Conservation (phyloP, 2,329 filamentous ascomycete species). For the Exophiala phaeomuriformis region DNA sequence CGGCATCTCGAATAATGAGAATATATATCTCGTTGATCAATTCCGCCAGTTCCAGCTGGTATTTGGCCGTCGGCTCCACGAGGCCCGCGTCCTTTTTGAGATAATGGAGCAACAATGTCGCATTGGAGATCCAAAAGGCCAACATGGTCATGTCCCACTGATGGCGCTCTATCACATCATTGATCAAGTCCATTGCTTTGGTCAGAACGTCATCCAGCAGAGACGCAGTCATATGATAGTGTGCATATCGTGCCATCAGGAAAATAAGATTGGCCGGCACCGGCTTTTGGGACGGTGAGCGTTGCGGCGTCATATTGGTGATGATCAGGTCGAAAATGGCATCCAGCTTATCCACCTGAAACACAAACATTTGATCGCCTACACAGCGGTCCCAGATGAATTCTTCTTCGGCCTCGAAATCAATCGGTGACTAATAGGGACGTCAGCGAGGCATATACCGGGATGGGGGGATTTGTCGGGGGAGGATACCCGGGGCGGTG, state of each 20-base stretch:
- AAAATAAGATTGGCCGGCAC: slow-evolving; percentile 97
- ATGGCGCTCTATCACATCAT: slow-evolving; percentile 81
- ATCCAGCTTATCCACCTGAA: slow-evolving; percentile 87
- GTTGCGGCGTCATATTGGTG: slow-evolving; percentile 94
- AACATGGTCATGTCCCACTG: slow-evolving; percentile 99
- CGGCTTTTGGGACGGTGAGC: slow-evolving; percentile 93
- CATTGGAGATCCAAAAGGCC: slow-evolving; percentile 98
- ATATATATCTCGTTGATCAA: slow-evolving; percentile 98
- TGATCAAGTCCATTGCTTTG: slow-evolving; percentile 91
- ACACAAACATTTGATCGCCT: slow-evolving; percentile 99
- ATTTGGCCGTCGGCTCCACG: slow-evolving; percentile 72
- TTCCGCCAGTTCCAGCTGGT: slow-evolving; percentile 88
- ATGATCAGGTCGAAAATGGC: slow-evolving; percentile 92
- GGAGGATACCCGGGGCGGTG: no score
- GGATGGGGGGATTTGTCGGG: neutral
- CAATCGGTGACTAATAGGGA: slow-evolving; percentile 52
- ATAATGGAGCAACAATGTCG: slow-evolving; percentile 89
- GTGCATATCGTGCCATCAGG: slow-evolving; percentile 86
- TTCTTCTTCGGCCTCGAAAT: slow-evolving; percentile 65
- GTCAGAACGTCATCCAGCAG: slow-evolving; percentile 72
- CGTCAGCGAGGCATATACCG: slow-evolving; percentile 42
- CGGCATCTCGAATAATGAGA: slow-evolving; percentile 89
- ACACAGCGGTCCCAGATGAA: slow-evolving; percentile 93
- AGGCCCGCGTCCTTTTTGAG: slow-evolving; percentile 87
- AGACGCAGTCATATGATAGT: slow-evolving; percentile 87